A percentile compares a stretch with the other conserved stretches of the same genome.
Conservation (phyloP, 352 stramenopile species). For the Aphanomyces euteiches region DNA sequence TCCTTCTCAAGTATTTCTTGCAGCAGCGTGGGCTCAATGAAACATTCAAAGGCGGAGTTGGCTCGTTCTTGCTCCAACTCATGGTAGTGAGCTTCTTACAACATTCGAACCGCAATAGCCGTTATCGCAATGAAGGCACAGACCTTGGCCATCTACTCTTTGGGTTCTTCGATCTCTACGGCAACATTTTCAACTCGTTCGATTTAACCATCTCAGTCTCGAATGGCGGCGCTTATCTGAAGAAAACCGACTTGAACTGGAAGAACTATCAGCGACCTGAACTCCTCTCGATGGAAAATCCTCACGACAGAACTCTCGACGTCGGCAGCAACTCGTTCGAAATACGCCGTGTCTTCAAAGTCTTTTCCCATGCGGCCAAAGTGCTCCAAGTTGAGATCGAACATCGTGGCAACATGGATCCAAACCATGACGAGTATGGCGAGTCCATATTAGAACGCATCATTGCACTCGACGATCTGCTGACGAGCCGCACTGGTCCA, state of each 20-base stretch:
- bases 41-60: slow-evolving; percentile 92
- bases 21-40: slow-evolving; percentile 90
- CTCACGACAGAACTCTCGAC: slow-evolving; percentile 88
- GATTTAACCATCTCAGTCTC: slow-evolving; percentile 90
- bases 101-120: slow-evolving; percentile 64
- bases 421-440: slow-evolving; percentile 33
- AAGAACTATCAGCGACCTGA: slow-evolving; percentile 72
- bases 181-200: slow-evolving; percentile 91
- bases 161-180: slow-evolving; percentile 95
- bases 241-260: slow-evolving; percentile 80
- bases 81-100: slow-evolving; percentile 96
- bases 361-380: slow-evolving; percentile 86
- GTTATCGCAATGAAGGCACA: slow-evolving; percentile 41
- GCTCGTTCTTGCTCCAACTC: slow-evolving; percentile 91
- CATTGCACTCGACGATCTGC: slow-evolving; percentile 62
- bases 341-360: slow-evolving; percentile 84
- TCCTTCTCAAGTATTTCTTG: slow-evolving; percentile 96
- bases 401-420: slow-evolving; percentile 59
- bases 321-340: slow-evolving; percentile 92
- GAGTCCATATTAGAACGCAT: slow-evolving; percentile 69
- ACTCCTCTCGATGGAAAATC: slow-evolving; percentile 92
- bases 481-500: slow-evolving; percentile 55
- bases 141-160: slow-evolving; percentile 89
- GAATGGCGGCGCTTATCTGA: slow-evolving; percentile 90
- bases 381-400: slow-evolving; percentile 71